Base-by-base conservation (phyloP, 164 flowering plant genomes). In the Stephania japonica region DNA sequence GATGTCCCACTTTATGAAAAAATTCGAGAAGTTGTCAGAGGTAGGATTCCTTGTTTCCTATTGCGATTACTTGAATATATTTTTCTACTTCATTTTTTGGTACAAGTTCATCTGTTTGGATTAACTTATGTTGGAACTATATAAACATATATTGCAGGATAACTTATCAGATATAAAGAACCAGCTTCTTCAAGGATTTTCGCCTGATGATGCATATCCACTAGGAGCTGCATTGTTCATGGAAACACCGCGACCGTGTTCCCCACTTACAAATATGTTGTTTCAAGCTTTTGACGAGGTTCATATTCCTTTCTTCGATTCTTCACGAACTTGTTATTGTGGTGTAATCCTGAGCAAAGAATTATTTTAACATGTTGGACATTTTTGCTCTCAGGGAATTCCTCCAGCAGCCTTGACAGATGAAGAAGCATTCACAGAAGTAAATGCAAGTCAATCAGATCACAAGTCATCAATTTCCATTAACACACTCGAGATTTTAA, bases 131-230 rank as follows among this genome's bases (percentile, higher is more conserved):
- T 16, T 2, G 53, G 53, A 47, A 47, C 16, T 47, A 47, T 47
- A 47, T 47, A 47, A 47, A 47, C 53, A 61, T 53, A 12, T 62
- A 21, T 73, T 76, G 77, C 85, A 92, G 98, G 93, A 86, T 65
- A 94, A 91, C 70, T 75, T 82, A 61, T 82, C 75, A 18, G 75
- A 77, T 65, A 80, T 91, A 72, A 85, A 78, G 77, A 73, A 81
- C 66, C 90, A 91, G 79, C 84, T 93, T 69, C 53, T 80, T 42
- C 77, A 86, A 73, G 87, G 81, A 41, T 91, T 91, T 84, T 88
- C 89, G 67, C 94, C 91, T 41, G 97, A 93, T 79, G 97, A 93
- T 81, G 85, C 85, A 27, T 91, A 81, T 81, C 89, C 93, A 24
- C 70, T 87, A 32, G 97, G 92, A 66, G 84, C 80, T 78, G 86